These are phyloP conservation scores for Wickerhamomyces sydowiorum DNA, from an alignment of 805 yeast species.

Conservation along the genomic window DNA sequence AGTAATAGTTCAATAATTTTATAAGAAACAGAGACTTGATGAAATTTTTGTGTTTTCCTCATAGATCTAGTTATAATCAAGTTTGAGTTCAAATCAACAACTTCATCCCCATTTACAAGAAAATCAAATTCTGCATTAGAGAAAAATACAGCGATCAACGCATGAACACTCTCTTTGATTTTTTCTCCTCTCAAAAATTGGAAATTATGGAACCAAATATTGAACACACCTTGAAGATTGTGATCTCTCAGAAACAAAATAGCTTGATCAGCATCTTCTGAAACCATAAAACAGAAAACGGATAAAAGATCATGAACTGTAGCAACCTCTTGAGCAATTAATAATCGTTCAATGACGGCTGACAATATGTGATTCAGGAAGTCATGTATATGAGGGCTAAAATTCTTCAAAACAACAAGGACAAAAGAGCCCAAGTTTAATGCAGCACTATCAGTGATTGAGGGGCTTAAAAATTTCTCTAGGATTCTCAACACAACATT, in stretches of 20 bases:
- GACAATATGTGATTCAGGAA: slow-evolving; percentile 51
- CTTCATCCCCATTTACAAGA: slow-evolving; percentile 70
- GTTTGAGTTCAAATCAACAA: slow-evolving; percentile 50
- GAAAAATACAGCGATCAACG: slow-evolving; percentile 65
- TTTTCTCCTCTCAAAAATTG: slow-evolving; percentile 77
- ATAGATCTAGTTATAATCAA: slow-evolving; percentile 82
- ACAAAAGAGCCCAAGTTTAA: slow-evolving; percentile 67
- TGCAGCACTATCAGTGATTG: slow-evolving; percentile 75
- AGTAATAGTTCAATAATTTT: slow-evolving; percentile 71
- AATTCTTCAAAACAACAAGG: slow-evolving; percentile 50
- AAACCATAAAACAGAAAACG: slow-evolving; percentile 69
- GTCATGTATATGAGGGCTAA: slow-evolving; percentile 29
- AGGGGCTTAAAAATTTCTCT: slow-evolving; percentile 65
- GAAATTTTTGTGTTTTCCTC: slow-evolving; percentile 56
- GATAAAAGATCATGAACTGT: slow-evolving; percentile 73
- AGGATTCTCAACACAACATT: slow-evolving; percentile 51
- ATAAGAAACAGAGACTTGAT: slow-evolving; percentile 59
- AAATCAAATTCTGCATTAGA: slow-evolving; percentile 49
- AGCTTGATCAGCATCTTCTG: slow-evolving; percentile 56
- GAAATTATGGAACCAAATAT: slow-evolving; percentile 80
- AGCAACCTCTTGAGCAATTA: slow-evolving; percentile 59
- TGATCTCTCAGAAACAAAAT: slow-evolving; percentile 48
- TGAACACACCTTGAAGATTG: slow-evolving; percentile 47
- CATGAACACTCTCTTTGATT: slow-evolving; percentile 60
- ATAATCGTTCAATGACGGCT: slow-evolving; percentile 66